These are phyloP conservation scores for Hysterangium stoloniferum DNA, from an alignment of 768 basidiomycete genomes.

Conservation along the genomic window DNA sequence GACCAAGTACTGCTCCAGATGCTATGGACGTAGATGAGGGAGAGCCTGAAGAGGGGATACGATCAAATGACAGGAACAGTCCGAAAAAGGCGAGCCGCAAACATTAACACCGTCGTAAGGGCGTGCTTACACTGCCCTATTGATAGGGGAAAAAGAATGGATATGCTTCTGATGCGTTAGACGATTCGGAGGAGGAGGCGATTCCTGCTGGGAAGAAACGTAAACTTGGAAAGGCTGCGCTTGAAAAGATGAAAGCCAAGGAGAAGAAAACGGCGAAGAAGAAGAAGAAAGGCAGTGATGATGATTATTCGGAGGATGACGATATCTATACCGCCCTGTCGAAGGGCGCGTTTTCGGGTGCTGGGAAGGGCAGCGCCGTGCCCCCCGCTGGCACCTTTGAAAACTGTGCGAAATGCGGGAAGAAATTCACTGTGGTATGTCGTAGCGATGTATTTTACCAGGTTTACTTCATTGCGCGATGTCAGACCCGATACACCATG, in stretches of 20 bases:
- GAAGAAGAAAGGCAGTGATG: constrained; percentile 14
- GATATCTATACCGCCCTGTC: constrained; percentile 63
- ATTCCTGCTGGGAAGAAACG: constrained; percentile 44
- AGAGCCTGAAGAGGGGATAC: constrained; percentile 13
- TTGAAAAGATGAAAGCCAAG: constrained; percentile 20
- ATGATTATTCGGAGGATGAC: constrained; percentile 29
- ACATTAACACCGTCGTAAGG: not conserved
- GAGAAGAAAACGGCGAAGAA: constrained; percentile 13
- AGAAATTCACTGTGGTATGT: constrained; percentile 84
- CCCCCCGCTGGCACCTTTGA: constrained; percentile 75
- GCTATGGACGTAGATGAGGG: constrained; percentile 14
- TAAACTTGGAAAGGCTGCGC: constrained; percentile 26
- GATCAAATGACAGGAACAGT: constrained; percentile 6
- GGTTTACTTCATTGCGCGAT: not conserved
- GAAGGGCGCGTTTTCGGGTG: constrained; percentile 33
- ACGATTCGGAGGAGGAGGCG: constrained; percentile 41
- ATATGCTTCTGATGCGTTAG: constrained; percentile 71
- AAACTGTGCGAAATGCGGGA: constrained; percentile 72
- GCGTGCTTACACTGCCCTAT: not conserved
- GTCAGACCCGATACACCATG: constrained; percentile 80
- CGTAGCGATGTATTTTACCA: not conserved
- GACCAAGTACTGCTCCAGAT: constrained; percentile 3
- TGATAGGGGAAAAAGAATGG: constrained; percentile 24
- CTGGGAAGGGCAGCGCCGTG: constrained; percentile 31
- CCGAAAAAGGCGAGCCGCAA: constrained; percentile 18